phyloP scores from a whole-genome alignment of 495 filamentous ascomycete genomes.

The Delitschia confertaspora region DNA sequence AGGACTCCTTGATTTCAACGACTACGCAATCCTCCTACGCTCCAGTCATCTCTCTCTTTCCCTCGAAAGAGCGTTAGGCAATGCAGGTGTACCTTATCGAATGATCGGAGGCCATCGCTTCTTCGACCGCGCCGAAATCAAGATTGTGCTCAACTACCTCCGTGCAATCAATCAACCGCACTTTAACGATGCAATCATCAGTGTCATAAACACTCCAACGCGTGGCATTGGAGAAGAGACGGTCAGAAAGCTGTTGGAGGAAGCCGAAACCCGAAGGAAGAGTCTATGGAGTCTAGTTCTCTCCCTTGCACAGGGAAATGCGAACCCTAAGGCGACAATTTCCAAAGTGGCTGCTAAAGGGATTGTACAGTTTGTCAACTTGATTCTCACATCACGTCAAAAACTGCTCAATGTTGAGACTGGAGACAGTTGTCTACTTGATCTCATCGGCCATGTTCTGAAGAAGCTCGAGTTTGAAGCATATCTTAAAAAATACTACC shows the following conservation, averaged over 20 bases:
- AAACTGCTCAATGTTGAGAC: slow-evolving; percentile 45
- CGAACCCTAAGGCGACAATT: slow-evolving; percentile 57
- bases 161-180: slow-evolving; percentile 75
- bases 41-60: slow-evolving; percentile 75
- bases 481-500: slow-evolving; percentile 59
- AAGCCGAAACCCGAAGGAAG: slow-evolving; percentile 55
- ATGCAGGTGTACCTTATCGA: slow-evolving; percentile 77
- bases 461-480: slow-evolving; percentile 64
- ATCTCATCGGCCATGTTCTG: slow-evolving; percentile 67
- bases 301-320: slow-evolving; percentile 60
- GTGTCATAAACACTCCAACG: slow-evolving; percentile 78
- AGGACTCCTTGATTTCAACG: slow-evolving; percentile 58
- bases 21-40: slow-evolving; percentile 79
- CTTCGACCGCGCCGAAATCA: slow-evolving; percentile 88
- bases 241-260: slow-evolving; percentile 59
- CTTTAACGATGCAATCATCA: slow-evolving; percentile 78
- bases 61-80: slow-evolving; percentile 77
- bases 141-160: slow-evolving; percentile 80
- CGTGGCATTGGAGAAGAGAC: slow-evolving; percentile 78
- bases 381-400: slow-evolving; percentile 53
- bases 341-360: slow-evolving; percentile 58
- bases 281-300: slow-evolving; percentile 68
- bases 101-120: slow-evolving; percentile 93
- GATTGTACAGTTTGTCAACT: slow-evolving; percentile 49
- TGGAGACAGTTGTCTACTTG: slow-evolving; percentile 46